A percentile compares a stretch with the other conserved stretches of the same genome.
Conservation (phyloP, 257 asterid species). For the Galeopsis tetrahit region DNA sequence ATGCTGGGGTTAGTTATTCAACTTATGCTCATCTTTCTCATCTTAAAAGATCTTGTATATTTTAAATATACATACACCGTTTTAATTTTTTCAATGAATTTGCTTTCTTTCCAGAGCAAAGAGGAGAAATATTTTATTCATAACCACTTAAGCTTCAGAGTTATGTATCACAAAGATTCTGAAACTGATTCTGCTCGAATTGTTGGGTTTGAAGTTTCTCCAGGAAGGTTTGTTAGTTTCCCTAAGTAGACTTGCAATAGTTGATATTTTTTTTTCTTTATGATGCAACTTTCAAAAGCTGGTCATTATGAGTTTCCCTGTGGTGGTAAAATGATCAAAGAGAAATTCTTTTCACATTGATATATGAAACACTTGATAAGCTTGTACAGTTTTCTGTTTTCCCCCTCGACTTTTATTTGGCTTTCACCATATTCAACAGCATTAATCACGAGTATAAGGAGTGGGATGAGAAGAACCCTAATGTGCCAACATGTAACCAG, state of each 20-base stretch:
- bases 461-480: conserved; percentile 86
- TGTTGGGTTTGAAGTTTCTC: conserved; percentile 89
- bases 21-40: conserved; percentile 24
- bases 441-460: conserved; percentile 82
- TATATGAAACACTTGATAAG: background rate
- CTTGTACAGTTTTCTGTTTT: background rate
- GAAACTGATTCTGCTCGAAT: conserved; percentile 83
- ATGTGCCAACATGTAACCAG: conserved; percentile 79
- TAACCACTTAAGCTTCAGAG: conserved; percentile 92
- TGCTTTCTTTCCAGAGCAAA: conserved; percentile 63
- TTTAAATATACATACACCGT: background rate
- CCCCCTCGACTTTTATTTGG: conserved; percentile 1
- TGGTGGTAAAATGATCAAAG: background rate
- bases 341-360: background rate
- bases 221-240: conserved; percentile 65
- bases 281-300: background rate
- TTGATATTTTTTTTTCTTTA: conserved; percentile 20
- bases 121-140: conserved; percentile 85
- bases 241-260: conserved; percentile 19
- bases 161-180: conserved; percentile 80
- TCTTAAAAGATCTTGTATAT: conserved; percentile 24
- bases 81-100: conserved; percentile 29
- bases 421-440: conserved; percentile 45
- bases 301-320: conserved; percentile 1
- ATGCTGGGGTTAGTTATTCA: conserved; percentile 74